A percentile compares a stretch with the other conserved stretches of the same genome.
phyloP scores from a whole-genome alignment of 2,329 filamentous ascomycete genomes.

The Aureobasidium sp. region DNA sequence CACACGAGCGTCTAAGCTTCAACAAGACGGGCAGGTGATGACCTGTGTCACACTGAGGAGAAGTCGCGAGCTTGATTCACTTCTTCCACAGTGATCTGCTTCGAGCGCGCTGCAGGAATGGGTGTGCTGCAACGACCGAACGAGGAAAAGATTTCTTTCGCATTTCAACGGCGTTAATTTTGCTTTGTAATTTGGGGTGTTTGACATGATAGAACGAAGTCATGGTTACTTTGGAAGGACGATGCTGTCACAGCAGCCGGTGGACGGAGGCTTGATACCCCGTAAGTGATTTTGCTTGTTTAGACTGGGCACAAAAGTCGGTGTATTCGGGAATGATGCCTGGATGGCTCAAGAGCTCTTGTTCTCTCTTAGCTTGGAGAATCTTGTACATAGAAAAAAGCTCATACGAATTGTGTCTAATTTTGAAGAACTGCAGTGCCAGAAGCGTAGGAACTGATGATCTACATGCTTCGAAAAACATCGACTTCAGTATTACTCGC shows the following conservation, averaged over 20 bases:
- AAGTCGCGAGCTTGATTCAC: background rate
- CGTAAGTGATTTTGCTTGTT: background rate
- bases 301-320: background rate
- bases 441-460: too few relatives aligned
- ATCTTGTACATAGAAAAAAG: conserved; percentile 1
- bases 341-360: background rate
- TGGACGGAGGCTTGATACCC: background rate
- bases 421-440: background rate
- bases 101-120: background rate
- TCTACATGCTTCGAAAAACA: too few relatives aligned
- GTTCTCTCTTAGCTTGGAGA: background rate
- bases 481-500: too few relatives aligned
- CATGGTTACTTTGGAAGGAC: background rate
- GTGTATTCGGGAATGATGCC: background rate
- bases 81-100: background rate
- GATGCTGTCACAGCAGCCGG: background rate
- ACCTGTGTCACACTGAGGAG: background rate
- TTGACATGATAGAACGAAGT: conserved; percentile 6
- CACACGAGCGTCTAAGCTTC: conserved; percentile 4
- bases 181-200: background rate
- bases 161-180: background rate
- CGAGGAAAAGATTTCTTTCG: background rate
- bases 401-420: background rate
- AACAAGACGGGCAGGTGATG: conserved; percentile 4
- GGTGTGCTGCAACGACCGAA: background rate